Conservation (phyloP, 768 basidiomycete species). For the Russula olivacea region DNA sequence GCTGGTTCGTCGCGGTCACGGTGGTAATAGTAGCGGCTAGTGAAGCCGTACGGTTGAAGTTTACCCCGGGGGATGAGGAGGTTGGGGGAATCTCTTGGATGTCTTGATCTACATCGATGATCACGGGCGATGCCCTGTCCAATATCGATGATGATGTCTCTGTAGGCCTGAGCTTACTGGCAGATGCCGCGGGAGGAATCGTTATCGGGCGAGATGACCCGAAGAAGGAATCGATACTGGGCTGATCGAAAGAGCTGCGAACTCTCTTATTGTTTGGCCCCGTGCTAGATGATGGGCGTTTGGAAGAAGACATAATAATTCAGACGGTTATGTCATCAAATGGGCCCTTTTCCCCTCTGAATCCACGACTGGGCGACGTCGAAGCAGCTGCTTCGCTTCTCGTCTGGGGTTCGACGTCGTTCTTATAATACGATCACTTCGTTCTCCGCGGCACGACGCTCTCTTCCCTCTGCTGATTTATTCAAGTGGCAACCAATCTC, state of each 20-base stretch:
- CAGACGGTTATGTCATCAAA: conserved; percentile 13
- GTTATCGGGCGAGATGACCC: conserved; percentile 3
- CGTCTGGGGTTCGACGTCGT: neutral
- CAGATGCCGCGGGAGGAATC: conserved; percentile 9
- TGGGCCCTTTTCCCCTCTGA: neutral
- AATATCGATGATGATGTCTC: neutral
- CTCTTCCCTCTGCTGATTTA: neutral
- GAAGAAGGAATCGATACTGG: conserved; percentile 21
- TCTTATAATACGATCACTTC: conserved; percentile 8
- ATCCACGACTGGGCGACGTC: neutral
- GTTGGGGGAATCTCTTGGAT: too few relatives aligned
- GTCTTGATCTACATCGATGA: conserved; percentile 34
- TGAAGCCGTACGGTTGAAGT: neutral
- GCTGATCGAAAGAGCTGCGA: conserved; percentile 4
- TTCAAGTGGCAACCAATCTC: too few relatives aligned
- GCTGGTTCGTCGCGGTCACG: neutral
- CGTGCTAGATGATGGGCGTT: conserved; percentile 8
- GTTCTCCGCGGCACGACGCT: conserved; percentile 20
- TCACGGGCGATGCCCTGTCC: conserved; percentile 18
- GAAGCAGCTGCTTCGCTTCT: conserved; percentile 1
- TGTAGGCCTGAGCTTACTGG: neutral
- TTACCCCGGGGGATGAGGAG: too few relatives aligned
- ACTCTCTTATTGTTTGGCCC: conserved; percentile 3
- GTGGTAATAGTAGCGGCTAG: neutral
- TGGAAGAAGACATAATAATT: conserved; percentile 12